Conservation (phyloP, 352 stramenopile species). For the Peronospora tabacina region DNA sequence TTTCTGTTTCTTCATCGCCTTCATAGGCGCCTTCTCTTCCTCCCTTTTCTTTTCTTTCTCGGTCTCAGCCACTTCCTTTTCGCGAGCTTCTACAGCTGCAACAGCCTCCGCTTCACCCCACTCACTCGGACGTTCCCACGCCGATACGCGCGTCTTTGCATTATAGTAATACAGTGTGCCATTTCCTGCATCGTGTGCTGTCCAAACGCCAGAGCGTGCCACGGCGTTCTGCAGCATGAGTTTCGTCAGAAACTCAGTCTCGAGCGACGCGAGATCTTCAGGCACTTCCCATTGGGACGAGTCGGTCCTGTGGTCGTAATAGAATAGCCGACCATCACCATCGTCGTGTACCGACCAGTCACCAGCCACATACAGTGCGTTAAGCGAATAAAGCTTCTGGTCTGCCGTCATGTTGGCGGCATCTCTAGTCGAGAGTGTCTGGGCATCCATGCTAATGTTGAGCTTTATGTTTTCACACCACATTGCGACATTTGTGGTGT, state of each 20-base stretch:
- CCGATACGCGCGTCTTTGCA: conserved; percentile 48
- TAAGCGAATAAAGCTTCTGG: conserved; percentile 35
- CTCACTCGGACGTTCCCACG: conserved; percentile 61
- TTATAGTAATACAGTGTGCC: conserved; percentile 82
- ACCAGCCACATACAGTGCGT: conserved; percentile 51
- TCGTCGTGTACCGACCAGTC: conserved; percentile 72
- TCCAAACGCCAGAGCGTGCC: conserved; percentile 59
- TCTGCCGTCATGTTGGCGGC: conserved; percentile 19
- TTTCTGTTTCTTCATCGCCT: conserved; percentile 22
- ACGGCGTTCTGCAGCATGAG: conserved; percentile 71
- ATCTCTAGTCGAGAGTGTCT: conserved; percentile 5
- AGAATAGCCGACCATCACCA: conserved; percentile 66
- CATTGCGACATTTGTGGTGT: background rate
- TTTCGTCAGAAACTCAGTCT: conserved; percentile 79
- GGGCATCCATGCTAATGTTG: conserved; percentile 8
- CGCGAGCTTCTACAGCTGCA: conserved; percentile 8
- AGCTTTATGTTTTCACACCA: background rate
- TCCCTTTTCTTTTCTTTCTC: conserved; percentile 2
- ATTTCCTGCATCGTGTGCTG: conserved; percentile 57
- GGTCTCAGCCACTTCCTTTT: conserved; percentile 9
- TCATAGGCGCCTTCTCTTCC: background rate
- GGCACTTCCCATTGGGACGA: conserved; percentile 56
- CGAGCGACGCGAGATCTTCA: conserved; percentile 36
- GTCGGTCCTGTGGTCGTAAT: conserved; percentile 46
- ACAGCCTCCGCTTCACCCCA: conserved; percentile 35